phyloP scores from a whole-genome alignment of 2,329 filamentous ascomycete genomes.

The Lachnellula hyalina region DNA sequence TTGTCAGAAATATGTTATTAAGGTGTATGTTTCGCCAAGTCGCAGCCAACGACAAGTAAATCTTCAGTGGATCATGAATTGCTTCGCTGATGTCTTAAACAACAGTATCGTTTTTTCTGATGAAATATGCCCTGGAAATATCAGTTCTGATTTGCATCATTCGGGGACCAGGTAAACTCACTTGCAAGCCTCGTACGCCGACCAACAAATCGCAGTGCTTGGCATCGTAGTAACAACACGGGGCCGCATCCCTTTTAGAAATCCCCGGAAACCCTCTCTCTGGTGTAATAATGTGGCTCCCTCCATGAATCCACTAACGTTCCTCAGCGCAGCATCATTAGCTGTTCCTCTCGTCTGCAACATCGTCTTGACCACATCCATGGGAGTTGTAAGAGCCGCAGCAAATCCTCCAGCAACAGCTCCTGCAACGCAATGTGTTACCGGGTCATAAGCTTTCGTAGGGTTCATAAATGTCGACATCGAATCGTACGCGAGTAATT shows the following conservation, averaged over 20 bases:
- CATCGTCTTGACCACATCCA: conserved; percentile 98
- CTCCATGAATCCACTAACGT: conserved; percentile 30
- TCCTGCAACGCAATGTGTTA: conserved; percentile 90
- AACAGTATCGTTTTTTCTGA: conserved; percentile 44
- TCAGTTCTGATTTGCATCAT: conserved; percentile 4
- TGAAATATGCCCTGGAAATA: conserved; percentile 52
- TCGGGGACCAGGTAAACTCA: conserved; percentile 35
- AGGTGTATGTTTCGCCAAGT: background rate
- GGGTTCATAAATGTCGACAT: conserved; percentile 93
- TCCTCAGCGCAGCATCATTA: conserved; percentile 61
- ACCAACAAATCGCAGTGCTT: conserved; percentile 99
- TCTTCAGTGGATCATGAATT: background rate
- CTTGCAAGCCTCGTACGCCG: conserved; percentile 65
- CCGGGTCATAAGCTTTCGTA: conserved; percentile 76
- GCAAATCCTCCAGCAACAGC: conserved; percentile 90
- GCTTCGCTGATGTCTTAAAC: conserved; percentile 15
- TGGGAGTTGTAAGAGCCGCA: conserved; percentile 86
- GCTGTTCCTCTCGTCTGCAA: conserved; percentile 88
- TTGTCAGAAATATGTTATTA: background rate
- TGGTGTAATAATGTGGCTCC: conserved; percentile 41
- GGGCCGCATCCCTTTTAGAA: conserved; percentile 89
- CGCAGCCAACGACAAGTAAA: background rate
- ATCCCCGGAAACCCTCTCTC: conserved; percentile 78
- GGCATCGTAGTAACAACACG: conserved; percentile 95
- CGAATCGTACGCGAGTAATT: conserved; percentile 97